Conservation (phyloP, 352 stramenopile genomes). For the Phytopythium helicoides region DNA sequence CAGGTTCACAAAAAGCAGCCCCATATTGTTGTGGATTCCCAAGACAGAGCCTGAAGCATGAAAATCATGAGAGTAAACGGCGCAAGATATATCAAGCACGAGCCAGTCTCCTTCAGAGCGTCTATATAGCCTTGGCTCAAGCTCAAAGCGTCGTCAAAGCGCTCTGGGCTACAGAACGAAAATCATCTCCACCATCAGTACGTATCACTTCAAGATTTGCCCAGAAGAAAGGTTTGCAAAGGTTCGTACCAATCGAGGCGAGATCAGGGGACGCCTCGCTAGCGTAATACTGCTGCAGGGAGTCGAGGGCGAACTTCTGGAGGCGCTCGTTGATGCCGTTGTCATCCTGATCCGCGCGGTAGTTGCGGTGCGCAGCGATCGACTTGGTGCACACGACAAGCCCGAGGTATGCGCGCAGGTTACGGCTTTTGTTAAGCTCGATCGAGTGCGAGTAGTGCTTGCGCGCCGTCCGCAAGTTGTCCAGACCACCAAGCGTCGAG, state of each 20-base stretch:
- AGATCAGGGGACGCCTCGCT: conserved; percentile 34
- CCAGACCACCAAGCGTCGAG: conserved; percentile 54
- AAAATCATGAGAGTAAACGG: too few relatives aligned
- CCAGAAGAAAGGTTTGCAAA: too few relatives aligned
- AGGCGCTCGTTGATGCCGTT: conserved; percentile 55
- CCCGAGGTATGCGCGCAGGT: conserved; percentile 47
- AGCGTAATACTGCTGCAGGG: conserved; percentile 40
- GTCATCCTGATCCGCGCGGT: conserved; percentile 48
- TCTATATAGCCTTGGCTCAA: neutral
- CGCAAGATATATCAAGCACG: too few relatives aligned
- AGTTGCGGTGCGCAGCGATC: conserved; percentile 38
- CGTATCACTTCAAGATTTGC: neutral
- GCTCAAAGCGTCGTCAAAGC: conserved; percentile 3
- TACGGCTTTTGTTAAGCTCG: conserved; percentile 63
- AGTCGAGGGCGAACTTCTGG: conserved; percentile 42
- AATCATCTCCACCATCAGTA: neutral
- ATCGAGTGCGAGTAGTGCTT: conserved; percentile 75
- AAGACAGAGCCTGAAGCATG: too few relatives aligned
- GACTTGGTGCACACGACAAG: conserved; percentile 56
- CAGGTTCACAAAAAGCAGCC: too few relatives aligned
- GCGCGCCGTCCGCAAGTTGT: conserved; percentile 53
- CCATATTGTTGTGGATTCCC: too few relatives aligned
- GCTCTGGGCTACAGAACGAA: neutral
- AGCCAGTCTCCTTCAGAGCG: too few relatives aligned
- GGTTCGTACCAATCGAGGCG: conserved; percentile 32